These are phyloP conservation scores for Phytophthora cryptogea DNA, from an alignment of 352 stramenopile genomes.

Conservation along the genomic window DNA sequence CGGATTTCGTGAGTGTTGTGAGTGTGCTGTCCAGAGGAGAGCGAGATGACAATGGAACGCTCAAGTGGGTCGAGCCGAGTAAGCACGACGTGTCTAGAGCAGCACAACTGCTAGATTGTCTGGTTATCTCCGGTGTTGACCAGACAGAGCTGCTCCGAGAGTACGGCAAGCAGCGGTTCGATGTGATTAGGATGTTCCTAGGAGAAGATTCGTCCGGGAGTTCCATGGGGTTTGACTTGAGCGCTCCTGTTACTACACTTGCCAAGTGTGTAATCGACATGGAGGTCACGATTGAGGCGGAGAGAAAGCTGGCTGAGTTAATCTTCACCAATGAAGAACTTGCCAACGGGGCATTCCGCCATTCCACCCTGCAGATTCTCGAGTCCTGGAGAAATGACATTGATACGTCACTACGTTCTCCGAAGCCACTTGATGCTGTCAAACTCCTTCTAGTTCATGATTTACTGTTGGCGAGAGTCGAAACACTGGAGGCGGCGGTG, in stretches of 20 bases:
- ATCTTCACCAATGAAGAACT: constrained; percentile 73
- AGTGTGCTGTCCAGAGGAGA: constrained; percentile 58
- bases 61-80: constrained; percentile 52
- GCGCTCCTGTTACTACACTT: constrained; percentile 38
- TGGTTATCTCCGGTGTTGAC: constrained; percentile 61
- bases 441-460: constrained; percentile 70
- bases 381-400: constrained; percentile 59
- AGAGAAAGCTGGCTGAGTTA: constrained; percentile 53
- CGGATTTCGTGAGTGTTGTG: constrained; percentile 75
- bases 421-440: constrained; percentile 44
- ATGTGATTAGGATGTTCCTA: constrained; percentile 61
- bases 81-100: constrained; percentile 58
- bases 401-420: constrained; percentile 17
- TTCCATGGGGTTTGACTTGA: constrained; percentile 47
- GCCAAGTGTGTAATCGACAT: constrained; percentile 49
- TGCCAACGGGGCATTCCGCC: constrained; percentile 61
- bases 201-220: constrained; percentile 32
- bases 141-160: constrained; percentile 57
- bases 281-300: constrained; percentile 54
- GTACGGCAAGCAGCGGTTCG: constrained; percentile 74
- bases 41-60: constrained; percentile 24
- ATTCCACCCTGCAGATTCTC: constrained; percentile 55
- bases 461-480: constrained; percentile 36
- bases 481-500: constrained; percentile 43
- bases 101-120: constrained; percentile 62